These are phyloP conservation scores for Colletotrichum theobromicola DNA, from an alignment of 2,329 filamentous ascomycete genomes.

Conservation along the genomic window DNA sequence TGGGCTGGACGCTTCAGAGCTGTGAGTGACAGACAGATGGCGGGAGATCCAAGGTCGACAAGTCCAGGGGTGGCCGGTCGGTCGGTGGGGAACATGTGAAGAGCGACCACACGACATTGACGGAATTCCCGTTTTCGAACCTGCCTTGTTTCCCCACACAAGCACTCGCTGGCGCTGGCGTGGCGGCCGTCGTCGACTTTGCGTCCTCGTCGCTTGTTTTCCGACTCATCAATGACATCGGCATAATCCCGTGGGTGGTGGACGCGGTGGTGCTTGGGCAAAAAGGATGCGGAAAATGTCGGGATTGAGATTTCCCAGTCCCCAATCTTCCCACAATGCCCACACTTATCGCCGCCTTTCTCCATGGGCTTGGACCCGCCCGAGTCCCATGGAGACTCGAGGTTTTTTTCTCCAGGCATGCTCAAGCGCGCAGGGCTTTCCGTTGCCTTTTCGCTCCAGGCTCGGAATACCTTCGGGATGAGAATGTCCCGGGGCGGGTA, in stretches of 20 bases:
- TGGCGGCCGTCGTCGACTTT: not conserved
- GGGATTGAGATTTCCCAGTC: constrained; percentile 6
- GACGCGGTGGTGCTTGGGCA: not conserved
- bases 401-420: not conserved
- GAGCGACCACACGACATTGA: constrained; percentile 3
- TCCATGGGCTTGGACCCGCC: not conserved
- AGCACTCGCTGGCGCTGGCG: not conserved
- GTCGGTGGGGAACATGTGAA: constrained; percentile 17
- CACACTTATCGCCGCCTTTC: not conserved
- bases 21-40: not conserved
- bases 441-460: not conserved
- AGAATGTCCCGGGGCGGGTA: not conserved
- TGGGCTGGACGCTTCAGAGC: not conserved
- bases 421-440: not conserved
- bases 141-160: not conserved
- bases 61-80: not conserved
- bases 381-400: not conserved
- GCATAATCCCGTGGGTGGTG: not conserved
- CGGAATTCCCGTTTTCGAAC: constrained; percentile 5
- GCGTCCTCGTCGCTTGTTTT: not conserved
- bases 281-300: constrained; percentile 8
- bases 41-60: not conserved
- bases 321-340: not conserved
- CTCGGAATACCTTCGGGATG: constrained; percentile 19
- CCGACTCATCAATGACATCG: not conserved